Percentiles rank a stretch among this genome's conserved stretches.
phyloP scores from a whole-genome alignment of 306 rosid genomes.

The Chamaecrista fasciculata region DNA sequence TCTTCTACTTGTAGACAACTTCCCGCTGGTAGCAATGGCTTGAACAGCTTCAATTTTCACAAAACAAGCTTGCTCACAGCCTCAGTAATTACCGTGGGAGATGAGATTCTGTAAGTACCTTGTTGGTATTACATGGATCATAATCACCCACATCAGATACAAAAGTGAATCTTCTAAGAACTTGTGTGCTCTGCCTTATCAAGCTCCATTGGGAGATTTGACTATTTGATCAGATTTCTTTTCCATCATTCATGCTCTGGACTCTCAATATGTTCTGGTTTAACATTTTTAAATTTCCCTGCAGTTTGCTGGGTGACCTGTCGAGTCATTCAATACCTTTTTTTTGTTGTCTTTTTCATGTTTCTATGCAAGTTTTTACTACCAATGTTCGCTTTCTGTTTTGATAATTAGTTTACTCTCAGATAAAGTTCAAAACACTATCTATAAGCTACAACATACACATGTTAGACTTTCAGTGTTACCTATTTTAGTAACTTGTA shows the following conservation, averaged over 20 bases:
- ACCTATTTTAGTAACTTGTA: neutral
- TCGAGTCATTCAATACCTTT: neutral
- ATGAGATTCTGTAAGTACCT: constrained; percentile 92
- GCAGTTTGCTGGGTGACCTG: neutral
- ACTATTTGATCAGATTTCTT: neutral
- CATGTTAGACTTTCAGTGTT: neutral
- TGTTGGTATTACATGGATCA: constrained; percentile 24
- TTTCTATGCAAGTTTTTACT: neutral
- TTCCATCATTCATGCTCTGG: neutral
- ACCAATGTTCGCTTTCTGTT: neutral
- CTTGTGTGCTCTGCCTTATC: neutral
- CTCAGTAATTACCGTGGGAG: constrained; percentile 80
- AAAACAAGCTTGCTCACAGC: constrained; percentile 66
- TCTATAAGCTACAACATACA: neutral
- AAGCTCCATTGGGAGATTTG: constrained; percentile 19
- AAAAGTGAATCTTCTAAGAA: constrained; percentile 11
- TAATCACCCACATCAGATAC: constrained; percentile 6
- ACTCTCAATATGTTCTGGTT: constrained; percentile 1
- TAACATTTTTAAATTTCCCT: constrained; percentile 13
- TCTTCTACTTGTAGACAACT: constrained; percentile 44
- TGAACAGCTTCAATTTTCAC: constrained; percentile 37
- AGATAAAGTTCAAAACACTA: neutral
- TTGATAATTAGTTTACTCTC: neutral
- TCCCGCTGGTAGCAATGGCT: constrained; percentile 60
- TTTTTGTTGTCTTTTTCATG: neutral